These are phyloP conservation scores for Diaporthe citri DNA, from an alignment of 2,329 filamentous ascomycete genomes.

Conservation along the genomic window DNA sequence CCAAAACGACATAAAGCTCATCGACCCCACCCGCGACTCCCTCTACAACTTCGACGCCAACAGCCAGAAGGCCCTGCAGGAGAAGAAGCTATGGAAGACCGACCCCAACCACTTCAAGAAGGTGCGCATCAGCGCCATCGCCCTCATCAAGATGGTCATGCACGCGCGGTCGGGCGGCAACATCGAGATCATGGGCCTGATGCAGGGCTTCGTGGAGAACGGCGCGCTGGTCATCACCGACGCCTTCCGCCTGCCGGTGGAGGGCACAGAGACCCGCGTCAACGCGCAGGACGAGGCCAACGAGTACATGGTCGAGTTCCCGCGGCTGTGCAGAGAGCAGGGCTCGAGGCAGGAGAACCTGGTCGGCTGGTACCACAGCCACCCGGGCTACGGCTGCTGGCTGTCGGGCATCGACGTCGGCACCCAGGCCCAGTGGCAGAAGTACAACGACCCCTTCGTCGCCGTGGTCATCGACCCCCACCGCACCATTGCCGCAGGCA, in stretches of 20 bases:
- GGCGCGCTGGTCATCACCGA: slow-evolving; percentile 94
- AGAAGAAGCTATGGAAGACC: slow-evolving; percentile 78
- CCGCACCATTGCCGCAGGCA: slow-evolving; percentile 92
- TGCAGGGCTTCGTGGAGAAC: slow-evolving; percentile 92
- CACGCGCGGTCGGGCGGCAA: slow-evolving; percentile 94
- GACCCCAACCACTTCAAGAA: slow-evolving; percentile 92
- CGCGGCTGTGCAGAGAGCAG: slow-evolving; percentile 80
- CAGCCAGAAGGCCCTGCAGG: slow-evolving; percentile 75
- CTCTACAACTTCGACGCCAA: slow-evolving; percentile 86
- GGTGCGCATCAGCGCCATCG: slow-evolving; percentile 92
- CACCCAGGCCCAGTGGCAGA: slow-evolving; percentile 88
- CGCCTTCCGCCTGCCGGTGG: slow-evolving; percentile 91
- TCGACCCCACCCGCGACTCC: slow-evolving; percentile 89
- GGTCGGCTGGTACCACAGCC: slow-evolving; percentile 98
- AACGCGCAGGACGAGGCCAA: slow-evolving; percentile 97
- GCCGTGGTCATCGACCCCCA: slow-evolving; percentile 98
- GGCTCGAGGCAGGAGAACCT: slow-evolving; percentile 84
- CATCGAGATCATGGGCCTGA: slow-evolving; percentile 96
- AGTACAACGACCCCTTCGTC: slow-evolving; percentile 89
- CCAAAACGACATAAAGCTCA: slow-evolving; percentile 85
- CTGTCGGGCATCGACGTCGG: slow-evolving; percentile 94
- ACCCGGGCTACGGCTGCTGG: slow-evolving; percentile 99
- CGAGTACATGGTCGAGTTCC: slow-evolving; percentile 94
- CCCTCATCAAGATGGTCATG: slow-evolving; percentile 99
- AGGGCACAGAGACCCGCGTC: slow-evolving; percentile 97